A percentile compares a stretch with the other conserved stretches of the same genome.
Conservation (phyloP, 768 basidiomycete species). For the Suillus subaureus region DNA sequence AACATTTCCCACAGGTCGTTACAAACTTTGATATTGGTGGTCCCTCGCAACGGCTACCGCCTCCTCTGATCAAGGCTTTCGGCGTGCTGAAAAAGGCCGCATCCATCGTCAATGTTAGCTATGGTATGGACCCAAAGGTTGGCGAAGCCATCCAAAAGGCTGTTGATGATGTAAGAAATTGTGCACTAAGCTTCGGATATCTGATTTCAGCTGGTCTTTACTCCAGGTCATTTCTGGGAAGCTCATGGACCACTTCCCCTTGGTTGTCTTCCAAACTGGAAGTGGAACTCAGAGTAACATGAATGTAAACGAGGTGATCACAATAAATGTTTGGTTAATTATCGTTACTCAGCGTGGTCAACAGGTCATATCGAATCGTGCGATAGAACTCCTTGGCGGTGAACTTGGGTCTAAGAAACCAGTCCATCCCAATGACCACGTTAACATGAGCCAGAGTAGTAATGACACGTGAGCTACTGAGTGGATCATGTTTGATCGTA, state of each 20-base stretch:
- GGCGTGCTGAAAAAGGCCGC: conserved; percentile 98
- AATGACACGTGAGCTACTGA: conserved; percentile 84
- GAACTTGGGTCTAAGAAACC: conserved; percentile 95
- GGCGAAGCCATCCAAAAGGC: conserved; percentile 89
- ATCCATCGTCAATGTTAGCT: conserved; percentile 82
- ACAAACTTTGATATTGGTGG: conserved; percentile 98
- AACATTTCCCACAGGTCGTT: conserved; percentile 59
- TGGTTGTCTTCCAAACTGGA: conserved; percentile 99
- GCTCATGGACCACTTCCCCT: conserved; percentile 92
- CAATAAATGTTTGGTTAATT: not conserved
- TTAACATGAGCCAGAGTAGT: conserved; percentile 98
- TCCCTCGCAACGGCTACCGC: conserved; percentile 87
- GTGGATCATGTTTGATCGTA: not conserved
- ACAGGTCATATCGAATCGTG: conserved; percentile 96
- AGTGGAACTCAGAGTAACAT: conserved; percentile 99
- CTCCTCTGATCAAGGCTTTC: conserved; percentile 96
- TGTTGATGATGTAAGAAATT: conserved; percentile 79
- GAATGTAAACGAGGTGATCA: conserved; percentile 91
- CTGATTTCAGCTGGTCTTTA: conserved; percentile 8
- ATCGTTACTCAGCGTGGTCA: not conserved
- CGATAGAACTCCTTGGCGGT: conserved; percentile 95
- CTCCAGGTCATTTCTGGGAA: conserved; percentile 92
- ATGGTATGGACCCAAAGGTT: conserved; percentile 89
- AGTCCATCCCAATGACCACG: conserved; percentile 99
- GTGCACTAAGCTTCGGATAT: not conserved